A percentile compares a stretch with the other conserved stretches of the same genome.
These are phyloP conservation scores for Daldinia sp. DNA, from an alignment of 2,329 filamentous ascomycete species.

Conservation along the genomic window DNA sequence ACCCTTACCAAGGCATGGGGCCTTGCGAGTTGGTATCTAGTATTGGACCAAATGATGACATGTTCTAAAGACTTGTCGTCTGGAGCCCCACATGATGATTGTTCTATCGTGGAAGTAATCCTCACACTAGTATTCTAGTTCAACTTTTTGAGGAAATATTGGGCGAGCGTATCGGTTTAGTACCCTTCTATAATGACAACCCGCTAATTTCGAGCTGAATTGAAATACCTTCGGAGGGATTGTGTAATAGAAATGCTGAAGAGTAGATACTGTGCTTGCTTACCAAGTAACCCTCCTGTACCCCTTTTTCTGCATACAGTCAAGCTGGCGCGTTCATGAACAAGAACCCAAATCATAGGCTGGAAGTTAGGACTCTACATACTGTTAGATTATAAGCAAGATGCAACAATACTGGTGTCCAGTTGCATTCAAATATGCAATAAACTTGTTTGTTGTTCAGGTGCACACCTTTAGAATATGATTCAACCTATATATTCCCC, in stretches of 20 bases:
- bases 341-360: not conserved
- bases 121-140: not conserved
- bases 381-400: not conserved
- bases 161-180: not conserved
- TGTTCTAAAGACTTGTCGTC: not conserved
- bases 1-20: not conserved
- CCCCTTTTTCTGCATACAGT: not conserved
- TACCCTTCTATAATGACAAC: not conserved
- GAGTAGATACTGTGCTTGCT: not conserved
- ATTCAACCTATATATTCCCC: not conserved
- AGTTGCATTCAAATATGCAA: not conserved
- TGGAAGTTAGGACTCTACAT: not conserved
- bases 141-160: not conserved
- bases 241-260: not conserved
- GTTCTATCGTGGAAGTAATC: not conserved
- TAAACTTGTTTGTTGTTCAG: no score
- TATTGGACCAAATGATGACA: not conserved
- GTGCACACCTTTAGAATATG: not conserved
- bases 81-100: not conserved
- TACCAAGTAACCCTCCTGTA: not conserved
- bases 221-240: not conserved
- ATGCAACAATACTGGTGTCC: not conserved
- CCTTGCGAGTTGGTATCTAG: not conserved
- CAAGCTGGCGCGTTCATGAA: not conserved
- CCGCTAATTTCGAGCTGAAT: not conserved